phyloP scores from a whole-genome alignment of 495 filamentous ascomycete genomes.

The Aspergillus conjunctus region DNA sequence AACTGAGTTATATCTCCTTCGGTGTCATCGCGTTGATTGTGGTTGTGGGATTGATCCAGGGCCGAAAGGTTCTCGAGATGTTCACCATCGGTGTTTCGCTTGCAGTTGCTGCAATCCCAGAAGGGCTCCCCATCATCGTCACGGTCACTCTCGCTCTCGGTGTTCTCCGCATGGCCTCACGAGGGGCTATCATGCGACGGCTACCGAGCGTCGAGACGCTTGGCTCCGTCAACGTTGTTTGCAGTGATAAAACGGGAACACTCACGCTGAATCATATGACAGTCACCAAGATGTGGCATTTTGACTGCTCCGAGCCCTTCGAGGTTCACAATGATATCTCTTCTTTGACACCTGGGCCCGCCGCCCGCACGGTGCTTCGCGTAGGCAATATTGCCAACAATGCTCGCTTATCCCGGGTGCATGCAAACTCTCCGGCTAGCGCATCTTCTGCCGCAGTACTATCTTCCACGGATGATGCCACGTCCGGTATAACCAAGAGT shows the following conservation, averaged over 20 bases:
- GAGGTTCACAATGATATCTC: constrained; percentile 73
- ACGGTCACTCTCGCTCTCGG: constrained; percentile 94
- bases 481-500: constrained; percentile 65
- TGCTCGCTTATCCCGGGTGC: constrained; percentile 68
- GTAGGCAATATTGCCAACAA: constrained; percentile 98
- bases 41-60: constrained; percentile 82
- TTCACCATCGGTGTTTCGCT: constrained; percentile 97
- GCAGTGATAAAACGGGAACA: constrained; percentile 97
- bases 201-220: constrained; percentile 96
- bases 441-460: constrained; percentile 74
- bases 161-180: constrained; percentile 90
- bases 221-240: constrained; percentile 98
- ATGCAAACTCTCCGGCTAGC: constrained; percentile 62
- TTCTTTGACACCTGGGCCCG: constrained; percentile 64
- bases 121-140: constrained; percentile 96
- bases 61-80: constrained; percentile 87
- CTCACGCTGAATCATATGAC: constrained; percentile 98
- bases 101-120: constrained; percentile 94
- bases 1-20: constrained; percentile 94
- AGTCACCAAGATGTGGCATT: constrained; percentile 94
- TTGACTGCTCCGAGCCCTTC: constrained; percentile 68
- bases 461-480: constrained; percentile 70
- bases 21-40: constrained; percentile 92
- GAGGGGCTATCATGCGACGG: constrained; percentile 90
- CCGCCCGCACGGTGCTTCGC: constrained; percentile 75